Evolutionary conservation across 257 asterid species (phyloP), one percentile per base, ranked within the genome.

Genomic region (Salvia hispanica): DNA sequence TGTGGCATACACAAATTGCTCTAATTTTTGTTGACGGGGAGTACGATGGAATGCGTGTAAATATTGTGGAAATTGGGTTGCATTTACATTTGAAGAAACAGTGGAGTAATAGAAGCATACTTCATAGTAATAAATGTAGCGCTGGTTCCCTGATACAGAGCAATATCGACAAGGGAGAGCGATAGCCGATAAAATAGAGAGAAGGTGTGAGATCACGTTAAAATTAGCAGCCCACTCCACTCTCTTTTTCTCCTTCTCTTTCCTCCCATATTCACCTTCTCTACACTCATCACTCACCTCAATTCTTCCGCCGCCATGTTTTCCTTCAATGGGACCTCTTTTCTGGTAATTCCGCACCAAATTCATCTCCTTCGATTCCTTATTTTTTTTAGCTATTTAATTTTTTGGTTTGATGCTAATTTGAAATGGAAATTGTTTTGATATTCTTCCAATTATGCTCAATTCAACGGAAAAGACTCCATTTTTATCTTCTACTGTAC

Each of bases 301-400:
- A 21, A 33, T 44, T 75, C 74, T 40, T 61, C 64, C 53, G 71
- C 74, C 82, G 52, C 74, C 74, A 91, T 91, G 98, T 83, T 92
- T 69, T 82, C 98, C 25, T 67, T 92, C 8, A 87, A 79, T 12
- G 87, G 87, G 52, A 80, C 73, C 85, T 75, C 28, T 73, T 83
- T 85, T 45, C 69, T 86, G 94, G 98, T 92, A 89, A 55, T 69
- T 69, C 15, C 57, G 7, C 50, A 4, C 18, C 61, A 9, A 62
- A 34, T 66, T 50, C 54, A 11, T 39, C 66, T 39, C 36, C 45
- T 54, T 31, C 65, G 16, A 8, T 18, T 33, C 31, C 3, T 25
- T 2, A 0, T 25, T 25, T 25, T 25, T 25, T 25, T 0, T 18
- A 18, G 21, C 25, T 53, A 66, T 18, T 56, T 21, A 40, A 31